phyloP scores from a whole-genome alignment of 306 rosid genomes.

The Chamaecrista fasciculata region DNA sequence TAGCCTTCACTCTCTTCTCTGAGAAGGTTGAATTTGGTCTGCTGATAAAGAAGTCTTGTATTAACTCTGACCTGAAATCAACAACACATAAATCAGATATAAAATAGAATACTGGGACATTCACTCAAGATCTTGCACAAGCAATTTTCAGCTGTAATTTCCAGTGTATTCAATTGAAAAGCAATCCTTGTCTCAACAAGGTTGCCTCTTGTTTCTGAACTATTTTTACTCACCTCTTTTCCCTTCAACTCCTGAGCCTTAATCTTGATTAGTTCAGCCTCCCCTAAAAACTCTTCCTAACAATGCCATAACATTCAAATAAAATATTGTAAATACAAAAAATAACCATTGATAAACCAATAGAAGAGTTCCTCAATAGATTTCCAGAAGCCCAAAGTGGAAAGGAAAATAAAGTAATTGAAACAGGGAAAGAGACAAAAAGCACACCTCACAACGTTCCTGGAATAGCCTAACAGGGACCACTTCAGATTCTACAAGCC shows the following conservation, averaged over 20 bases:
- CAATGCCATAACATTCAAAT: conserved; percentile 20
- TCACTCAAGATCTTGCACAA: too few relatives aligned
- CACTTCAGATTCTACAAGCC: conserved; percentile 84
- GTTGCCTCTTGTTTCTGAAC: background rate
- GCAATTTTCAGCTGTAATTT: too few relatives aligned
- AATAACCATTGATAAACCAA: background rate
- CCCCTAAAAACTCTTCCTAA: conserved; percentile 96
- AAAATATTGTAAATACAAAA: conserved; percentile 15
- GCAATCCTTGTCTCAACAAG: too few relatives aligned
- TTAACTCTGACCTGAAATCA: conserved; percentile 92
- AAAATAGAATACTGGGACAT: background rate
- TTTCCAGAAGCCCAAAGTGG: conserved; percentile 17
- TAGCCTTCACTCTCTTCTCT: conserved; percentile 99
- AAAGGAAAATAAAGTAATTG: background rate
- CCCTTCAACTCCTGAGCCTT: conserved; percentile 96
- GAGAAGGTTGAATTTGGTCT: conserved; percentile 95
- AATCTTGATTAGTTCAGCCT: conserved; percentile 93
- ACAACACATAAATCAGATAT: conserved; percentile 25
- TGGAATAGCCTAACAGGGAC: conserved; percentile 89
- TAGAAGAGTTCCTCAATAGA: conserved; percentile 1
- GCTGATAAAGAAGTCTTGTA: conserved; percentile 96
- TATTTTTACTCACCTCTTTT: conserved; percentile 72
- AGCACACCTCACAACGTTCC: conserved; percentile 92
- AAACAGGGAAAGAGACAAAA: background rate
- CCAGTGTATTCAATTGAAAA: too few relatives aligned